A percentile compares a stretch with the other conserved stretches of the same genome.
Conservation (phyloP, 2,329 filamentous ascomycete genomes). For the Stachybotrys elegans region DNA sequence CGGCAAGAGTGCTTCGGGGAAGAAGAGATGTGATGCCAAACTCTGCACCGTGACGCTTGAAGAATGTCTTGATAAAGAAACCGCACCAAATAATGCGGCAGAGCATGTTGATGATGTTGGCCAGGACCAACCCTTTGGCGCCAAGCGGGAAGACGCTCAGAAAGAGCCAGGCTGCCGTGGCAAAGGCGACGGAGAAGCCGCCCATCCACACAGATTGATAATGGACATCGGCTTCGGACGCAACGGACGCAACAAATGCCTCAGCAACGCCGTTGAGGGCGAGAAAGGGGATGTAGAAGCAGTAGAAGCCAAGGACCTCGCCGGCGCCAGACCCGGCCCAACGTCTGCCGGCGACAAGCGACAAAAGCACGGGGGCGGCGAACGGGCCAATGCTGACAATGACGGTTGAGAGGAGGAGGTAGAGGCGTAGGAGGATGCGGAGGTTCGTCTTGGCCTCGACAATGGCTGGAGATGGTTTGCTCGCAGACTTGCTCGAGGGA, state of each 20-base stretch:
- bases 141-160: conserved; percentile 66
- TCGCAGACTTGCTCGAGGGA: conserved; percentile 10
- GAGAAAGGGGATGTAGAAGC: conserved; percentile 88
- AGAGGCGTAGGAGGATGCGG: conserved; percentile 62
- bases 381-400: conserved; percentile 68
- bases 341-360: conserved; percentile 67
- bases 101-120: conserved; percentile 86
- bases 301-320: conserved; percentile 71
- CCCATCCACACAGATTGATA: conserved; percentile 80
- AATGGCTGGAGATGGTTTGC: conserved; percentile 22
- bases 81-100: conserved; percentile 79
- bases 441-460: conserved; percentile 48
- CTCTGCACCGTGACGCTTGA: conserved; percentile 38
- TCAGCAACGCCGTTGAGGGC: conserved; percentile 90
- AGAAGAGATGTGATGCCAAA: conserved; percentile 21
- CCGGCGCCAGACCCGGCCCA: conserved; percentile 75
- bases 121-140: conserved; percentile 74
- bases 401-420: conserved; percentile 67
- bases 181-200: conserved; percentile 73
- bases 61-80: conserved; percentile 64
- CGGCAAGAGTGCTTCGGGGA: conserved; percentile 19
- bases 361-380: conserved; percentile 67
- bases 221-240: conserved; percentile 68
- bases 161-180: conserved; percentile 66
- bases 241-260: conserved; percentile 86